These are phyloP conservation scores for Phytophthora kernoviae DNA, from an alignment of 352 stramenopile genomes.

Conservation along the genomic window DNA sequence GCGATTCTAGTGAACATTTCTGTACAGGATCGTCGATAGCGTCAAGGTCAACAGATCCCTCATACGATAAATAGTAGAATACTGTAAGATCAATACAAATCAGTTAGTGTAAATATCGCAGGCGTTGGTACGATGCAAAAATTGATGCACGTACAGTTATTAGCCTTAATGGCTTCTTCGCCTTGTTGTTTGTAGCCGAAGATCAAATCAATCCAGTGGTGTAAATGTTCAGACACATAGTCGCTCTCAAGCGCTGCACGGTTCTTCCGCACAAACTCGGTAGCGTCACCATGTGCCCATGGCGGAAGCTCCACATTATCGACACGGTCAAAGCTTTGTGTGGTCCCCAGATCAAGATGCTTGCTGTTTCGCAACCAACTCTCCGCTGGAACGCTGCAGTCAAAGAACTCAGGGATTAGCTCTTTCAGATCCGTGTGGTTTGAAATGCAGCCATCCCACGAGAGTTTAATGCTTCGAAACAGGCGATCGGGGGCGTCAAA, in stretches of 20 bases:
- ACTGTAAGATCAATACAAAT: constrained; percentile 38
- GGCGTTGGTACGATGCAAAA: not conserved
- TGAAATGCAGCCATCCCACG: constrained; percentile 88
- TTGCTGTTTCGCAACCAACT: constrained; percentile 97
- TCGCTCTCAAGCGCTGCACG: constrained; percentile 96
- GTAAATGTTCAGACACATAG: constrained; percentile 94
- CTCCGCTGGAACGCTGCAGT: constrained; percentile 69
- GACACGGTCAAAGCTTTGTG: constrained; percentile 84
- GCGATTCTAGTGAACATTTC: constrained; percentile 91
- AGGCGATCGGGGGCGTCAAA: constrained; percentile 99
- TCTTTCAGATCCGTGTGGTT: constrained; percentile 98
- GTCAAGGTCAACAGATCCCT: constrained; percentile 85
- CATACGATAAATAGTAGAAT: constrained; percentile 92
- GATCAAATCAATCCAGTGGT: constrained; percentile 99
- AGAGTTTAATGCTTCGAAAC: constrained; percentile 94
- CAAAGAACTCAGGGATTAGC: constrained; percentile 98
- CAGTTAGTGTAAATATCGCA: constrained; percentile 1
- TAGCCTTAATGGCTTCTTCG: constrained; percentile 78
- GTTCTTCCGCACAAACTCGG: constrained; percentile 93
- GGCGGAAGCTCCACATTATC: constrained; percentile 93
- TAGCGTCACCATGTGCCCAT: constrained; percentile 91
- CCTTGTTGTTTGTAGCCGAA: constrained; percentile 98
- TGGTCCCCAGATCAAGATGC: constrained; percentile 95
- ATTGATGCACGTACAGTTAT: constrained; percentile 68
- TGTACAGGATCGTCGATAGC: constrained; percentile 88